Conservation (phyloP, 2,329 filamentous ascomycete genomes). For the Fusarium foetens region DNA sequence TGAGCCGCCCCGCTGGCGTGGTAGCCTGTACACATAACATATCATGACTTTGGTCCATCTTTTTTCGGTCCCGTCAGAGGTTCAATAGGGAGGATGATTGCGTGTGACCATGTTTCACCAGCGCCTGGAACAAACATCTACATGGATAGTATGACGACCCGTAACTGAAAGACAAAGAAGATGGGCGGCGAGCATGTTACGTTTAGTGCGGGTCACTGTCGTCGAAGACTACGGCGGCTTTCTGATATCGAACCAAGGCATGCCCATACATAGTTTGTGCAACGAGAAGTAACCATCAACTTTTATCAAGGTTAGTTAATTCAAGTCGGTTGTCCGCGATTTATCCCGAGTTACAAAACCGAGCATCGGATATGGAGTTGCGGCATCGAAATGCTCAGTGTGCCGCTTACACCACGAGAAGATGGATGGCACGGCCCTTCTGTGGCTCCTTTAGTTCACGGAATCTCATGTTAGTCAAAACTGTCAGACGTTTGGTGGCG, state of each 20-base stretch:
- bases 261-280: neutral
- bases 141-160: slow-evolving; percentile 11
- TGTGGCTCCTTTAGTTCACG: slow-evolving; percentile 15
- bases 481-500: slow-evolving; percentile 27
- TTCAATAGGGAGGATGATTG: slow-evolving; percentile 25
- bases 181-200: slow-evolving; percentile 10
- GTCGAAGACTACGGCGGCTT: neutral
- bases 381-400: neutral
- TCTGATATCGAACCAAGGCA: slow-evolving; percentile 6
- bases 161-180: slow-evolving; percentile 18
- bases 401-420: slow-evolving; percentile 12
- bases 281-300: neutral
- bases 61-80: slow-evolving; percentile 3
- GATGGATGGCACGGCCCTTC: slow-evolving; percentile 30
- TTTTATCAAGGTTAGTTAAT: neutral
- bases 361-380: neutral
- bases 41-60: slow-evolving; percentile 27
- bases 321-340: neutral
- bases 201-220: slow-evolving; percentile 1
- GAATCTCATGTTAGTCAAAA: slow-evolving; percentile 21
- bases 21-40: slow-evolving; percentile 36
- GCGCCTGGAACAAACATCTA: slow-evolving; percentile 19
- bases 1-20: slow-evolving; percentile 31
- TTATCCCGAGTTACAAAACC: slow-evolving; percentile 1
- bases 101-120: slow-evolving; percentile 41